Conservation (phyloP, 495 filamentous ascomycete species). For the Hypoxylon intermedium region DNA sequence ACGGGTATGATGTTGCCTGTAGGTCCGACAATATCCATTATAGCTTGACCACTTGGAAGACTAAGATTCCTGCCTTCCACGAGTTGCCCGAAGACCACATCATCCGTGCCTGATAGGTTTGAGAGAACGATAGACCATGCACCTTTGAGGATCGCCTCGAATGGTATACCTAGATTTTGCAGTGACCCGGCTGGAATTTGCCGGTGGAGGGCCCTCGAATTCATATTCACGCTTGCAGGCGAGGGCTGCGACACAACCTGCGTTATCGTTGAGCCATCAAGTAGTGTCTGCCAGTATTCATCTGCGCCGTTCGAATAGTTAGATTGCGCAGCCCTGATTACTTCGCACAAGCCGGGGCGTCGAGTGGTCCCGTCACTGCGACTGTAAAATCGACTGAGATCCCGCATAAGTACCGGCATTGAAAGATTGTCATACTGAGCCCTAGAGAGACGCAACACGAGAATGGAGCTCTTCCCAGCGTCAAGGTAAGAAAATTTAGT, state of each 20-base stretch:
- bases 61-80: slow-evolving; percentile 46
- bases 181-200: slow-evolving; percentile 46
- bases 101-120: slow-evolving; percentile 46
- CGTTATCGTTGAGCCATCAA: slow-evolving; percentile 52
- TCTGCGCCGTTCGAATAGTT: slow-evolving; percentile 46
- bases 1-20: slow-evolving; percentile 53
- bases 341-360: slow-evolving; percentile 53
- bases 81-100: slow-evolving; percentile 58
- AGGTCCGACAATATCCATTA: slow-evolving; percentile 54
- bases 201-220: slow-evolving; percentile 46
- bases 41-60: slow-evolving; percentile 43
- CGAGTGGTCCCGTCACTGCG: slow-evolving; percentile 41
- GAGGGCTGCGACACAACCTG: slow-evolving; percentile 51
- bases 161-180: slow-evolving; percentile 37
- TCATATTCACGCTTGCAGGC: slow-evolving; percentile 45
- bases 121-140: slow-evolving; percentile 55
- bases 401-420: slow-evolving; percentile 49
- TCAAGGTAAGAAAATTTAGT: slow-evolving; percentile 58
- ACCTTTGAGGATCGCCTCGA: slow-evolving; percentile 54
- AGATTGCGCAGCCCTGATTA: slow-evolving; percentile 45
- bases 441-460: slow-evolving; percentile 53
- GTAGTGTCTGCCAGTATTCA: slow-evolving; percentile 52
- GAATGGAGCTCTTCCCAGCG: slow-evolving; percentile 53
- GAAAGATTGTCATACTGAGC: slow-evolving; percentile 57
- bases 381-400: slow-evolving; percentile 53